Percentiles rank a stretch among this genome's conserved stretches.
These are phyloP conservation scores for Verbascum thapsus DNA, from an alignment of 257 asterid genomes.

Conservation along the genomic window DNA sequence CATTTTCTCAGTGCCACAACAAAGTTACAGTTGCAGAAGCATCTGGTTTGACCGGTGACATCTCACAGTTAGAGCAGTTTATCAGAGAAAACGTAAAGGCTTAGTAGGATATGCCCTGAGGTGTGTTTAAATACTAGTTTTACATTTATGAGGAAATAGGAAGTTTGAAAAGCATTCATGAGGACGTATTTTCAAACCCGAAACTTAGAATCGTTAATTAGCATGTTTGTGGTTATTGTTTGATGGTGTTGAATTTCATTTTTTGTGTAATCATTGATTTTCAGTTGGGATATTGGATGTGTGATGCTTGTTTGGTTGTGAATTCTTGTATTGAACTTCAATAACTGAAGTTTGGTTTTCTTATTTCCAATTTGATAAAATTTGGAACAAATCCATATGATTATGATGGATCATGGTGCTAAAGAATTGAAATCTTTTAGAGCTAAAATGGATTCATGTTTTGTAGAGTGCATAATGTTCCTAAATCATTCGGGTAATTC, in stretches of 20 bases:
- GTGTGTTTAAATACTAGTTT: not conserved
- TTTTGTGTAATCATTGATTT: not conserved
- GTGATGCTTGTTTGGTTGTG: no score
- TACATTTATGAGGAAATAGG: conserved; percentile 4
- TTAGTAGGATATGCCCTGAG: conserved; percentile 25
- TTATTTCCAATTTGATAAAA: no score
- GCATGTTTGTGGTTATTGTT: not conserved
- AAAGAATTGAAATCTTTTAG: no score
- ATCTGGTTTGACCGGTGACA: conserved; percentile 71
- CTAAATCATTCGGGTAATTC: no score
- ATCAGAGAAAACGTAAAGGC: conserved; percentile 66
- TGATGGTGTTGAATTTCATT: conserved; percentile 4
- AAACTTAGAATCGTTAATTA: not conserved
- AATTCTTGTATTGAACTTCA: no score
- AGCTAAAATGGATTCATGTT: no score
- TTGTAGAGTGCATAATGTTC: no score
- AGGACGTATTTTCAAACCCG: conserved; percentile 5
- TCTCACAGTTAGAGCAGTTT: conserved; percentile 68
- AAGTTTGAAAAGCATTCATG: conserved; percentile 24
- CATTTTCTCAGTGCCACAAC: conserved; percentile 76
- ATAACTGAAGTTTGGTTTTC: no score
- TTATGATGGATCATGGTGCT: no score
- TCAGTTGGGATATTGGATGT: conserved; percentile 21
- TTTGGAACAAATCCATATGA: no score
- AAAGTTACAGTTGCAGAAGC: conserved; percentile 70